Base-by-base conservation (phyloP, 257 asterid species). In the Ligustrum vulgare region DNA sequence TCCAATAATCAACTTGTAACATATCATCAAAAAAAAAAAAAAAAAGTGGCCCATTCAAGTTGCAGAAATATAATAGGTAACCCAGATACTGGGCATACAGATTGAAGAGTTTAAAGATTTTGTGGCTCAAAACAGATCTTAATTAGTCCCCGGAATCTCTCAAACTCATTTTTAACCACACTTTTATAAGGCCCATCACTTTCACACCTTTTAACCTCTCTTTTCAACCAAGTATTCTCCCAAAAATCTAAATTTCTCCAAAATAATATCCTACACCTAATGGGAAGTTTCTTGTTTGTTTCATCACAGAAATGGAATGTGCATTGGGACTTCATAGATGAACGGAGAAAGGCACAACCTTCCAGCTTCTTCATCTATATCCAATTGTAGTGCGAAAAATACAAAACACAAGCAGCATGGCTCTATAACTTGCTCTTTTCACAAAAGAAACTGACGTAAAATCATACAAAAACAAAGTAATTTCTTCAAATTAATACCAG, bases 1-100 rank as follows among this genome's bases (percentile, higher is more conserved):
- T 54, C 63, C 63, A 54, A 28, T 18, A 35, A 13, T 69, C 67
- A 81, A 81, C 41, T 16, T 15, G 23, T 68, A 54, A 36, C 28
- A 65, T 31, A 28, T 54, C 25, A 23, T n/a, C n/a, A n/a, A n/a
- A 3, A 54, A 54, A 49, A 3, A 20, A 54, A 54, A 6, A 28
- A 54, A 18, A 16, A 20, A 5, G 3, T 7, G 2, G 63, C n/a
- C 63, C 28, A 16, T 49, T 58, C 15, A 58, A 58, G 33, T 58
- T 22, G 15, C 15, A 58, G 66, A 23, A 8, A 58, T 9, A 22
- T 16, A 8, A 58, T 23, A 58, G 13, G 33, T 58, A 23, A 58
- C 3, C 66, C 66, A 58, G 23, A 23, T 60, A 3, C 23, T 20
- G 32, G 32, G 66, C 18, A 60, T 60, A 22, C 9, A 23, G 16